Evolutionary conservation across 2,329 filamentous ascomycete species (phyloP), one percentile per base, ranked within the genome.

Genomic region (Trichocomaceae sp.): DNA sequence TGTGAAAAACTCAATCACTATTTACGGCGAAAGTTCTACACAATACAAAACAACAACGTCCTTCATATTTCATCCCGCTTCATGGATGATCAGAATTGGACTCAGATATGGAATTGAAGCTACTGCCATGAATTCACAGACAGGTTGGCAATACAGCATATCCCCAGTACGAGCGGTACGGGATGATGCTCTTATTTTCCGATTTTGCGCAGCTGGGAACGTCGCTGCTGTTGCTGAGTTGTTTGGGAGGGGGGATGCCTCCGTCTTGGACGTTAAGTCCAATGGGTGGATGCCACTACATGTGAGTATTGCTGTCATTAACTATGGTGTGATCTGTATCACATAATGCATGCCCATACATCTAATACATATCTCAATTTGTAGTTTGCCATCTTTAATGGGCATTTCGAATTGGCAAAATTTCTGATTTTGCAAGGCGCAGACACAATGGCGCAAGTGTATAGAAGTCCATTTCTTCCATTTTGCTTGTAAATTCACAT

Each of bases 31-130:
- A 44, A 49, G 9, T 8, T 33, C 23, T 7, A 17, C 33, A 3
- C 35, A 49, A 26, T 54, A 49, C 22, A 50, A 23, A 19, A 51
- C 39, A 29, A 55, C 19, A 22, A 55, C 47, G n/a, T 50, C 53
- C 1, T 55, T 55, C 17, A 50, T 41, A 12, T 50, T 55, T n/a
- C 19, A 51, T 10, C 47, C 53, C 9, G 47, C 47, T 19, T 47
- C 39, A 50, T 51, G 47, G 53, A 47, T 55, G 6, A 51, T 55
- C 9, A 46, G 13, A 45, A 26, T 50, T 29, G 53, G 53, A 12
- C 33, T 55, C 6, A 41, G 20, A 47, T 51, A 19, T 22, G 53
- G 47, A 50, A 46, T 55, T 29, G 53, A 50, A 41, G 31, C 42
- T 1, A 50, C 42, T 13, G 2, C 41, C 15, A 35, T 44, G 5